phyloP scores from a whole-genome alignment of 2,329 filamentous ascomycete genomes.

The Colletotrichum falcatum region DNA sequence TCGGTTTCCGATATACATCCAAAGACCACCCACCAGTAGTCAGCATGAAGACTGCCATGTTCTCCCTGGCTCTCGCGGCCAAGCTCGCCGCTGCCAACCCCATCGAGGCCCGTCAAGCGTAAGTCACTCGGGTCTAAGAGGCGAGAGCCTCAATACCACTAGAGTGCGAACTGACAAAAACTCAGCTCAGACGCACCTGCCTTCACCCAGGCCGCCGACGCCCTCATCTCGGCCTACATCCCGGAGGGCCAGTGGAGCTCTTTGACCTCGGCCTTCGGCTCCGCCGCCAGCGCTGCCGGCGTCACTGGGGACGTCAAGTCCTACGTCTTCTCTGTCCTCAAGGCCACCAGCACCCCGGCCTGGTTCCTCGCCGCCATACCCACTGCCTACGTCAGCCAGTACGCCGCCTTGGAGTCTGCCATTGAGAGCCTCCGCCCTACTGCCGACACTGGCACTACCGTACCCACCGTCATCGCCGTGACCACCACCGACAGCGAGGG shows the following conservation, averaged over 20 bases:
- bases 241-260: slow-evolving; percentile 44
- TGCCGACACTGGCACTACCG: slow-evolving; percentile 27
- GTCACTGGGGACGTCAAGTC: slow-evolving; percentile 46
- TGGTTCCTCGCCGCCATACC: slow-evolving; percentile 48
- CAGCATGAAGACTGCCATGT: slow-evolving; percentile 29
- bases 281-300: slow-evolving; percentile 45
- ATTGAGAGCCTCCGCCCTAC: slow-evolving; percentile 41
- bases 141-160: neutral
- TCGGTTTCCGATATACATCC: neutral
- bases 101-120: slow-evolving; percentile 32
- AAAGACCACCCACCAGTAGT: neutral
- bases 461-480: slow-evolving; percentile 42
- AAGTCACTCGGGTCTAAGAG: neutral
- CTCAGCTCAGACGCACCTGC: slow-evolving; percentile 31
- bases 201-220: slow-evolving; percentile 47
- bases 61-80: slow-evolving; percentile 31
- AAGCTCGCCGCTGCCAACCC: slow-evolving; percentile 30
- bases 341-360: slow-evolving; percentile 43
- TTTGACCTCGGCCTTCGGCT: slow-evolving; percentile 44
- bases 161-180: slow-evolving; percentile 10
- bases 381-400: slow-evolving; percentile 41
- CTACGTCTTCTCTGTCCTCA: slow-evolving; percentile 46
- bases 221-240: slow-evolving; percentile 48
- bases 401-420: slow-evolving; percentile 41
- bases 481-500: slow-evolving; percentile 45